Evolutionary conservation across 208 protist species (phyloP).

Genomic region (Trypanosoma cruzi): DNA sequence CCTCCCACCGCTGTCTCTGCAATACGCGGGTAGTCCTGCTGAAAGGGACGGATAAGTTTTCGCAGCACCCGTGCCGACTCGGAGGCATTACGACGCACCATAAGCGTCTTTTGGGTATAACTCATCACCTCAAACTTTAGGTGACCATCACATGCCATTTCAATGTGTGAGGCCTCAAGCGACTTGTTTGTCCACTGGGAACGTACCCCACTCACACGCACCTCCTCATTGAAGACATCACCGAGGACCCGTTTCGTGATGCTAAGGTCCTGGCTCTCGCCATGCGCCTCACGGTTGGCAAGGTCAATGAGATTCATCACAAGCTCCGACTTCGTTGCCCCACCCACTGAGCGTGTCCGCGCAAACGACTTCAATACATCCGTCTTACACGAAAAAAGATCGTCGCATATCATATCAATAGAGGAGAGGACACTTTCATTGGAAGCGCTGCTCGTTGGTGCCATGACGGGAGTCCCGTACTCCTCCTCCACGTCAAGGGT

Average conservation of each 20-base stretch:
- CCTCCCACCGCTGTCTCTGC: slow-evolving; percentile 64
- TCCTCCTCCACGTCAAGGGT: slow-evolving; percentile 29
- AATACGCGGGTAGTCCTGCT: slow-evolving; percentile 74
- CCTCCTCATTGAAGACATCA: slow-evolving; percentile 81
- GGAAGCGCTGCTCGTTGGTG: slow-evolving; percentile 4
- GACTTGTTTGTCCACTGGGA: slow-evolving; percentile 87
- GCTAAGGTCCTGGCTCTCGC: slow-evolving; percentile 76
- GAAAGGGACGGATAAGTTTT: slow-evolving; percentile 74
- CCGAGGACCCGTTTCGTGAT: slow-evolving; percentile 78
- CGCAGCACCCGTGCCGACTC: slow-evolving; percentile 69
- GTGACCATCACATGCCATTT: slow-evolving; percentile 80
- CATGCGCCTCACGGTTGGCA: slow-evolving; percentile 77
- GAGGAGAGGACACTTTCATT: slow-evolving; percentile 59
- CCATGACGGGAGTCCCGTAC: slow-evolving; percentile 1
- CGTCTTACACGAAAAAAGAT: slow-evolving; percentile 87
- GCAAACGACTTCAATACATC: slow-evolving; percentile 80
- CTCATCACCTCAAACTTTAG: slow-evolving; percentile 76
- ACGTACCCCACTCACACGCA: slow-evolving; percentile 83
- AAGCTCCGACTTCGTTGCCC: slow-evolving; percentile 61
- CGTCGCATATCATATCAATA: slow-evolving; percentile 88
- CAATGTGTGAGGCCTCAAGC: slow-evolving; percentile 88
- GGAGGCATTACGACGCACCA: slow-evolving; percentile 70
- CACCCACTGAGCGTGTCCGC: slow-evolving; percentile 53
- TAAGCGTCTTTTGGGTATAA: slow-evolving; percentile 76
- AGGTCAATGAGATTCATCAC: slow-evolving; percentile 78